phyloP scores from a whole-genome alignment of 768 basidiomycete species.

The Leccinum subgranulosum region DNA sequence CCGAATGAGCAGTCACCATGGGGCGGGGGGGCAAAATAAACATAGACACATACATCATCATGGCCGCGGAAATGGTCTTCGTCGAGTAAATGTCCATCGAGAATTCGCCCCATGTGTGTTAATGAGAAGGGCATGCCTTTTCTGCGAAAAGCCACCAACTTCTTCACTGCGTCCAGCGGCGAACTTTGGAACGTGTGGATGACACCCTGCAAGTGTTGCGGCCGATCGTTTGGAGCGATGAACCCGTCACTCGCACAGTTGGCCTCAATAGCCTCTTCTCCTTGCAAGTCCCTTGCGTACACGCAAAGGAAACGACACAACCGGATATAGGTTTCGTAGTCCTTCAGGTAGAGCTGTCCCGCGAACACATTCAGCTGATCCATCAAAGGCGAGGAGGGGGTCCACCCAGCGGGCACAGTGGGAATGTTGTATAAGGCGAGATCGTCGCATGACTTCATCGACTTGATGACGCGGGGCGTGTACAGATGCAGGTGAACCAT shows the following conservation, averaged over 20 bases:
- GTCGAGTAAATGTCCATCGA: not conserved
- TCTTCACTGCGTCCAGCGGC: conserved; percentile 12
- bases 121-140: not conserved
- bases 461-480: not conserved
- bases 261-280: not conserved
- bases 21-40: no score
- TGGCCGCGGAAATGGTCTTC: not conserved
- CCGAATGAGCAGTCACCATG: no score
- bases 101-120: not conserved
- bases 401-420: not conserved
- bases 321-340: not conserved
- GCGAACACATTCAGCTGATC: not conserved
- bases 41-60: no score
- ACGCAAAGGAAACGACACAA: not conserved
- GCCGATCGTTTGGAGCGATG: conserved; percentile 9
- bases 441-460: not conserved
- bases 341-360: not conserved
- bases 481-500: not conserved
- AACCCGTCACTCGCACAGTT: conserved; percentile 12
- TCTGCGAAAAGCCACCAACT: not conserved
- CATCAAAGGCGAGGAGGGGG: not conserved
- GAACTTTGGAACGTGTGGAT: conserved; percentile 30
- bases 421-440: not conserved
- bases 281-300: conserved; percentile 6
- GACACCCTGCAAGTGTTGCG: not conserved